Base-by-base conservation (phyloP, 2,329 filamentous ascomycete genomes). In the Penicillium nordicum region DNA sequence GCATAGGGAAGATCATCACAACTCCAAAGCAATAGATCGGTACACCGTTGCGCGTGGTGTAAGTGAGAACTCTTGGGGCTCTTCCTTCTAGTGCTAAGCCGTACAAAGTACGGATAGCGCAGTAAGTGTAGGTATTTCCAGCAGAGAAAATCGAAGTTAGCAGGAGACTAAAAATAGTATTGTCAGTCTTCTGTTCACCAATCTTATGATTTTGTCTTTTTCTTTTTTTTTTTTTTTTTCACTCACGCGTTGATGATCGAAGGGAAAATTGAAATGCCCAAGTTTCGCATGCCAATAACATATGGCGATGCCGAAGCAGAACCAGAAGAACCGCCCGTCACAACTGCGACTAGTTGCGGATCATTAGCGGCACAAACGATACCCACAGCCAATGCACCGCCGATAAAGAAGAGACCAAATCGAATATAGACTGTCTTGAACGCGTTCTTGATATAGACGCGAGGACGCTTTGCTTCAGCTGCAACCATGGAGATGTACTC, bases 391-490 rank as follows among this genome's bases (percentile, higher is more conserved):
- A 93, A 79, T 0, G 88, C 84, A 1, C 88, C 88, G 2, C 89
- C 80, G 37, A 90, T 82, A 73, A 91, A 92, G 72, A 92, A 92
- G 14, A 84, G 75, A 0, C 86, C 85, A 42, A 93, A 78, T n/a
- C 89, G 87, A 71, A 87, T 88, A 70, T 90, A 90, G 1, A 91
- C 87, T 49, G 87, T 84, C 57, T 90, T 89, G 72, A 86, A 91
- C 1, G 89, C 89, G 23, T 82, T 83, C 1, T 88, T 88, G 74
- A 93, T 85, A 36, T 86, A 82, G 12, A 76, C 75, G 4, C 87
- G 82, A 0, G 88, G 88, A 59, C 88, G 86, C 64, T 87, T 83
- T 1, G 87, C 83, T 69, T 90, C 88, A 21, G 84, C 87, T 2
- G 86, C 85, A 2, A 80, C 76, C 76, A 80, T 79, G 6, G 76